Evolutionary conservation across 1,284 basidiomycete genomes (phyloP).

Genomic region (Stygiomarasmius scandens): DNA sequence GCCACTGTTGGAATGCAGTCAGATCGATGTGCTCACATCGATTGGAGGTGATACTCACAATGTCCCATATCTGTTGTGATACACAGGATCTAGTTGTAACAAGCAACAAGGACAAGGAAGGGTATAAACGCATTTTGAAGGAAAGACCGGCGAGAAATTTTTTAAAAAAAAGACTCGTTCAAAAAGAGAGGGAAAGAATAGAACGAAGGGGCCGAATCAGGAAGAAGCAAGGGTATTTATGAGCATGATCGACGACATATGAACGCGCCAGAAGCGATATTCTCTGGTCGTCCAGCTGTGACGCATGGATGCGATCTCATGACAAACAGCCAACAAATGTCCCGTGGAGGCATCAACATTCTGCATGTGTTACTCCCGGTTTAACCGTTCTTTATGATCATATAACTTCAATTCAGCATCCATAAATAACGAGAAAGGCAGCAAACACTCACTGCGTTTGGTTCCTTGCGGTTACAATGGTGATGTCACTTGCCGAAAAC

Average conservation of each 20-base stretch:
- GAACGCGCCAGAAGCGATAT: neutral
- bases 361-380: too few species aligned
- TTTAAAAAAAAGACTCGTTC: neutral
- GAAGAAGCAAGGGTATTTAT: neutral
- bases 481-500: too few species aligned
- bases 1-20: constrained; percentile 44
- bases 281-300: constrained; percentile 3
- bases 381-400: too few species aligned
- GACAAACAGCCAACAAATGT: too few species aligned
- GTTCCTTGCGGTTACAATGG: too few species aligned
- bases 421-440: too few species aligned
- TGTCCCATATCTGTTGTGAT: constrained; percentile 47
- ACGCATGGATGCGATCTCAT: neutral
- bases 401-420: too few species aligned
- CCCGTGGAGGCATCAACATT: too few species aligned
- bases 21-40: neutral
- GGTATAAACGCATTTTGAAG: constrained; percentile 17
- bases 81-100: constrained; percentile 20
- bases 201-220: neutral
- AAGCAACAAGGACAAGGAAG: constrained; percentile 17
- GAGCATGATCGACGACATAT: neutral
- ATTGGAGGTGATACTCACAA: constrained; percentile 32
- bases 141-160: constrained; percentile 5
- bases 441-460: too few species aligned
- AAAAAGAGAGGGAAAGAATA: neutral